Evolutionary conservation across 768 basidiomycete genomes (phyloP).

Genomic region (Serendipita vermifera): DNA sequence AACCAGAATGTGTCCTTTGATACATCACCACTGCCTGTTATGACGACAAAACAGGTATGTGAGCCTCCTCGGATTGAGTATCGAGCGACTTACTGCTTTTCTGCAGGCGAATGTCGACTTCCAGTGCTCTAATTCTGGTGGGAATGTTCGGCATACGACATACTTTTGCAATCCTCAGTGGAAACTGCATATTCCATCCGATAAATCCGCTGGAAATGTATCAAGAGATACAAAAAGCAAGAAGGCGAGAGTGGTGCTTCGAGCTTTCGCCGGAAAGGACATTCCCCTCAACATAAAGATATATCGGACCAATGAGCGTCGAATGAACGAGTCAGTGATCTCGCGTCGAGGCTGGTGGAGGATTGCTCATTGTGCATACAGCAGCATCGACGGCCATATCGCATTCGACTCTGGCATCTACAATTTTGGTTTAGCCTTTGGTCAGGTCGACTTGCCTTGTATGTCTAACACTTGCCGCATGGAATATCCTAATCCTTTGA

Average conservation of each 20-base stretch:
- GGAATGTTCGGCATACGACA: constrained; percentile 64
- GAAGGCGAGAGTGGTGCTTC: constrained; percentile 29
- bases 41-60: background rate
- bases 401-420: constrained; percentile 68
- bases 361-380: constrained; percentile 28
- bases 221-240: background rate
- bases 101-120: constrained; percentile 47
- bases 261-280: constrained; percentile 45
- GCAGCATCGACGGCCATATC: constrained; percentile 47
- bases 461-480: constrained; percentile 13
- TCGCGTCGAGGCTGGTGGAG: background rate
- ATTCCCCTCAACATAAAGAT: constrained; percentile 60
- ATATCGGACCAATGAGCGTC: constrained; percentile 61
- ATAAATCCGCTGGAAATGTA: constrained; percentile 2
- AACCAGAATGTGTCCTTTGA: background rate
- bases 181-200: constrained; percentile 43
- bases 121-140: constrained; percentile 63
- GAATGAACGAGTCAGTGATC: constrained; percentile 56
- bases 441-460: constrained; percentile 44
- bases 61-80: background rate
- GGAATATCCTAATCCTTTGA: background rate
- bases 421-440: constrained; percentile 56
- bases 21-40: background rate
- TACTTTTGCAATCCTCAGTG: constrained; percentile 92
- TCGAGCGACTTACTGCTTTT: background rate